A percentile compares a stretch with the other conserved stretches of the same genome.
Evolutionary conservation across 495 filamentous ascomycete genomes (phyloP).

Genomic region (Lasiosphaeria ovina): DNA sequence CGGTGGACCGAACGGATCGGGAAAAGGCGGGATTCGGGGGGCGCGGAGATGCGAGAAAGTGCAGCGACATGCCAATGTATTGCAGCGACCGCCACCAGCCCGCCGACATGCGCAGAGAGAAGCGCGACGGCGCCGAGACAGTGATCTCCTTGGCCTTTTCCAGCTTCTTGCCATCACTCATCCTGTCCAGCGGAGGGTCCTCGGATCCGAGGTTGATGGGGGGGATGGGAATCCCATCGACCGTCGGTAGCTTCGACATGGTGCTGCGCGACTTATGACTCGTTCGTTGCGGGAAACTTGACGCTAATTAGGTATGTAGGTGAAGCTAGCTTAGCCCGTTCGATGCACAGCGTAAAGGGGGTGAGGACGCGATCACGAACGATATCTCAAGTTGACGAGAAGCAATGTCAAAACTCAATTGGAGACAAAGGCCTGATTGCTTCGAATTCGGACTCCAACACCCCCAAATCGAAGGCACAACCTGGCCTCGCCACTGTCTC

Average conservation of each 20-base stretch:
- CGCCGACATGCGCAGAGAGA: conserved; percentile 71
- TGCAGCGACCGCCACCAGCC: conserved; percentile 75
- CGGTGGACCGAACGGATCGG: conserved; percentile 59
- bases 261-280: neutral
- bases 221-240: conserved; percentile 39
- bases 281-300: no score
- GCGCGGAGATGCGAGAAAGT: conserved; percentile 63
- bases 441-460: no score
- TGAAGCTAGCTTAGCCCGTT: no score
- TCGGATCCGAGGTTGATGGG: conserved; percentile 10
- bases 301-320: no score
- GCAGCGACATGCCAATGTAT: conserved; percentile 74
- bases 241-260: conserved; percentile 29
- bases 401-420: no score
- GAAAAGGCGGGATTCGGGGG: conserved; percentile 68
- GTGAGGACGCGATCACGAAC: no score
- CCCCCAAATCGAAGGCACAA: no score
- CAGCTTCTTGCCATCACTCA: conserved; percentile 19
- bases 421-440: no score
- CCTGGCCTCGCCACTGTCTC: neutral
- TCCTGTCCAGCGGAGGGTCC: neutral
- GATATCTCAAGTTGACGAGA: no score
- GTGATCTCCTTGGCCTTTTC: conserved; percentile 40
- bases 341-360: no score
- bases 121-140: conserved; percentile 50